Base-by-base conservation (phyloP, 148 eudicot genomes). In the Persicaria tinctoria region DNA sequence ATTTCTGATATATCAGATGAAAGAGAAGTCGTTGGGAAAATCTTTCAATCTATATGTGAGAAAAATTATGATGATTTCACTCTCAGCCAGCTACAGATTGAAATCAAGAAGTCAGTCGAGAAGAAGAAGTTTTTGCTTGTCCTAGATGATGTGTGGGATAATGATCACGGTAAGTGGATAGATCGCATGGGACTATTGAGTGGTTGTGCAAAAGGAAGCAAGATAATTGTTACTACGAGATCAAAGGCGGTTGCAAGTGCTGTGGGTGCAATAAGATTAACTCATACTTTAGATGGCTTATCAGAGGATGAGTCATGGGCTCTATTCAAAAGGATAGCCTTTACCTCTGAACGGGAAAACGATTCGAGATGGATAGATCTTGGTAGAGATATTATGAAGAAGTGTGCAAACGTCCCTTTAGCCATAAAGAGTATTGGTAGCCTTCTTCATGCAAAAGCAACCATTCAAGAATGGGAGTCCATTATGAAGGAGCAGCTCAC, bases 221-320 rank as follows among this genome's bases (percentile, higher is more conserved):
- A 18, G 11, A 60, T 60, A 18, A 5, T 60, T 60, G 44, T 60
- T 4, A 60, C 66, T 60, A 60, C 66, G 0, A 60, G 66, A 60
- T 60, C 41, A 8, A 0, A 4, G 6, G 1, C 0, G 1, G 66
- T 23, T 60, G 38, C 66, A 60, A 8, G 8, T 0, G 38, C 27
- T 1, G 27, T 23, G 27, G 27, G 27, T 23, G 27, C 66, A 3
- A 7, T 60, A 11, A 13, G 27, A 23, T 23, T 23, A 7, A 41
- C n/a, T 5, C 14, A 78, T 41, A 23, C 27, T 23, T 6, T 82
- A 50, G 16, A 66, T 49, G 84, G 79, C 27, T 23, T 23, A 23
- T 23, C 27, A 23, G 27, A 23, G 27, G 27, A 23, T 23, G 27
- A 23, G 27, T 23, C 27, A 23, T 23, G 27, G 27, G 0, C 27